Base-by-base conservation (phyloP, 192 early-diverging fungal genomes). In the Entomortierella lignicola region DNA sequence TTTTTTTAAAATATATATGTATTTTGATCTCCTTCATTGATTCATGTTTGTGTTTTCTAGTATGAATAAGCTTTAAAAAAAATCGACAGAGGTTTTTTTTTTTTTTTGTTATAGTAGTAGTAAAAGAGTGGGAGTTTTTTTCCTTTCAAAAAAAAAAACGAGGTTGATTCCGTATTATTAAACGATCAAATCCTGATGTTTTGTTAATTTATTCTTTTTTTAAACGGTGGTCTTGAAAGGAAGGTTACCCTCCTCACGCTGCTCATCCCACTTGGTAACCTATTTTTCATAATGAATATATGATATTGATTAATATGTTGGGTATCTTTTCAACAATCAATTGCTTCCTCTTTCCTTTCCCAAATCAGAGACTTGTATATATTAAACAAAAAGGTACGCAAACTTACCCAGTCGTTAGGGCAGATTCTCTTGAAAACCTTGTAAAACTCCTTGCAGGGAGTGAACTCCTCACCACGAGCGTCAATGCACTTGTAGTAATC, bases 381-480 rank as follows among this genome's bases (percentile, higher is more conserved):
- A n/a, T n/a, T n/a, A n/a, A n/a, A n/a, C n/a, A n/a, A n/a, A n/a
- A n/a, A n/a, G n/a, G n/a, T n/a, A 39, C 23, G 20, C 13, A 6
- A 39, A 72, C 63, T 18, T 91, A 99, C 97, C 96, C 94, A 99
- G 71, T 90, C 87, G 66, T 86, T 89, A 42, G 96, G 98, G 88
- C 98, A 99, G 71, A 99, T 87, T 52, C 90, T 86, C 68, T 85
- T 86, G 89, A 91, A 99, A 41, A 93, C 89, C 71, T 80, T 87
- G 81, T 86, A 88, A 86, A 99, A 99, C 80, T 94, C 92, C 79
- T 92, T 87, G 92, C 98, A 99, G 31, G 94, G 94, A 44, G 91
- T 85, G 77, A 89, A 98, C 69, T 98, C 96, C 85, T 98, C 96
- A 80, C 98, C 98, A 91, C 96, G 96, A 71, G 92, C 93, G 54